These are phyloP conservation scores for Exophiala bonariae DNA, from an alignment of 2,329 filamentous ascomycete genomes.

Conservation along the genomic window DNA sequence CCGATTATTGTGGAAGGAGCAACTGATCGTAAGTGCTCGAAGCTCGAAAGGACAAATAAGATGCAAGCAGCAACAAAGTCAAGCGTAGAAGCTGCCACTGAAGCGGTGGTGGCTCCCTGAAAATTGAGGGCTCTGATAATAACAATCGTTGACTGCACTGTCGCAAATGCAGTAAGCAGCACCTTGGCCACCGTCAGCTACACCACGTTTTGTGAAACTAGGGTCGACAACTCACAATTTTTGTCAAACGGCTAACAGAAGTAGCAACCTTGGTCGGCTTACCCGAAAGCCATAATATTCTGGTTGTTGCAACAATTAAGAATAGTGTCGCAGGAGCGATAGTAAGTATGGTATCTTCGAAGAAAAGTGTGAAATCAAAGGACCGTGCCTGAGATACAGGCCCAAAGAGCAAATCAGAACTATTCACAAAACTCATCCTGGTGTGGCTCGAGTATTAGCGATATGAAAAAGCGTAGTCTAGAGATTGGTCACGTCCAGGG, in stretches of 20 bases:
- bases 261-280: conserved; percentile 21
- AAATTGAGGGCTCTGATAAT: conserved; percentile 29
- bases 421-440: conserved; percentile 8
- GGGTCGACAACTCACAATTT: conserved; percentile 18
- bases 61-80: conserved; percentile 24
- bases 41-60: conserved; percentile 28
- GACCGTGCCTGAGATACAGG: conserved; percentile 15
- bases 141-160: conserved; percentile 39
- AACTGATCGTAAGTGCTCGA: conserved; percentile 32
- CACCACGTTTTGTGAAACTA: background rate
- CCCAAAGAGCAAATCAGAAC: conserved; percentile 20
- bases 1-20: conserved; percentile 34
- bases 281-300: conserved; percentile 37
- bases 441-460: too few species aligned
- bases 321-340: conserved; percentile 39
- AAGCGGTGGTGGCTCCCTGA: conserved; percentile 16
- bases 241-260: conserved; percentile 19
- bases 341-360: conserved; percentile 44
- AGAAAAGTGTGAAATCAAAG: conserved; percentile 46
- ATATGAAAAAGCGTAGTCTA: too few species aligned
- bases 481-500: too few species aligned
- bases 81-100: conserved; percentile 18
- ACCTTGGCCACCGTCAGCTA: conserved; percentile 5
- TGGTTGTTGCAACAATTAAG: conserved; percentile 35
- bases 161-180: conserved; percentile 29